Evolutionary conservation across 495 filamentous ascomycete species (phyloP), one percentile per base, ranked within the genome.

Genomic region (Pyronema omphalodes): DNA sequence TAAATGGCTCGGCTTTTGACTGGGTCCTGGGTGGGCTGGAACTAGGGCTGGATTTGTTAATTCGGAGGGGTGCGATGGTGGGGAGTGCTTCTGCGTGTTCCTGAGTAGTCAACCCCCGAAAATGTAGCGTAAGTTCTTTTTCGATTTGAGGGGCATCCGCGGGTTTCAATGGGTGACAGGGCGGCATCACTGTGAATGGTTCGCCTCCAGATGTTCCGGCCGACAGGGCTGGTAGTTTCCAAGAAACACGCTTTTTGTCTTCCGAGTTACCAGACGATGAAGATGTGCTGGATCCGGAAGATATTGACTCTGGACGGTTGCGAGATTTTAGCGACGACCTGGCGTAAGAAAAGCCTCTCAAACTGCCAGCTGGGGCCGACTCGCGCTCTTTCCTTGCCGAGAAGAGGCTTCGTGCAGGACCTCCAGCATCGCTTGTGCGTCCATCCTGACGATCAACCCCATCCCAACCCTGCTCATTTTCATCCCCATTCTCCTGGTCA

Each of bases 391-490:
- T 57, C 19, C 51, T 55, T 11, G 17, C 7, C 12, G 50, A 40
- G 1, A 35, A 43, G 23, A 5, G 23, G 15, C 9, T 41, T n/a
- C 37, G 35, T 9, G 35, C 9, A 18, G 19, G 12, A 41, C 36
- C n/a, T 12, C 60, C 56, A 7, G 54, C 58, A 39, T 63, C 61
- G n/a, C 56, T 56, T 50, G 62, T 63, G 15, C 61, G 53, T 6
- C 60, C 61, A 18, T 63, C 57, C n/a, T 63, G 60, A n/a, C 62
- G 34, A 9, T 62, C 60, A 18, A 63, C 62, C 19, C 60, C 60
- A 45, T 64, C 61, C 60, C 60, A 64, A 0, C 60, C 61, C 34
- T 39, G 37, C 39, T 63, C 60, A n/a, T 51, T 51, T 39, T 60
- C 60, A 17, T 60, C 57, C 0, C 44, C 50, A 14, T 15, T 19